Conservation (phyloP, 441 rosid species). For the Populus hybrid region DNA sequence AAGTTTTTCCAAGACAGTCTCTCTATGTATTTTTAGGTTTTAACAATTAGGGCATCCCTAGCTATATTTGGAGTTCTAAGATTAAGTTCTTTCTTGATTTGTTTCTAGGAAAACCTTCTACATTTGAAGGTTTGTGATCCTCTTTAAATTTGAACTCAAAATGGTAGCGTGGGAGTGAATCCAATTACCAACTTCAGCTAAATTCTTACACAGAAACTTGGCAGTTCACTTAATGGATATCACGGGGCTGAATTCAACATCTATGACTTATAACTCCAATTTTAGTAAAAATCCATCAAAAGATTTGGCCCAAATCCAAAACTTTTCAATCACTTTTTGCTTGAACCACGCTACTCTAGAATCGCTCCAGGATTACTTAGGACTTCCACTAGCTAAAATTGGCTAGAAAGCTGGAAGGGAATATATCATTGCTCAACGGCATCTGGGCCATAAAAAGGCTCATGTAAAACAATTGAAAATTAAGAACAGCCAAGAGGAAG, state of each 20-base stretch:
- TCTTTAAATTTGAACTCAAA: not conserved
- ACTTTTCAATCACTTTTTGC: not conserved
- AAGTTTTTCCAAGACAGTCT: not conserved
- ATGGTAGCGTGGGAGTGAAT: not conserved
- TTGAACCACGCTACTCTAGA: not conserved
- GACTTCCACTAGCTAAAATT: not conserved
- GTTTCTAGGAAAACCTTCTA: not conserved
- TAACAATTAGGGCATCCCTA: not conserved
- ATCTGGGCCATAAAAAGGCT: not conserved
- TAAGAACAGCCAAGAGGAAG: constrained; percentile 7
- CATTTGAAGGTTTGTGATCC: not conserved
- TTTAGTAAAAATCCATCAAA: not conserved
- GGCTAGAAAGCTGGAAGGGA: not conserved
- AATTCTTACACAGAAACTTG: not conserved
- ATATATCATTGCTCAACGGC: not conserved
- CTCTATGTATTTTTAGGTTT: not conserved
- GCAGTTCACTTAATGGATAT: not conserved
- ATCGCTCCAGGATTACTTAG: not conserved
- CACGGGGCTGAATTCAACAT: not conserved
- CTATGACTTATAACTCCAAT: not conserved
- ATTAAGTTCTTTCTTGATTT: not conserved
- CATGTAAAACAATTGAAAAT: not conserved
- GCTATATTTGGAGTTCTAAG: not conserved
- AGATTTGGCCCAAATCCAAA: not conserved
- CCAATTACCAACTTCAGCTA: not conserved